These are phyloP conservation scores for Chamaecrista fasciculata DNA, from an alignment of 306 rosid genomes.

Conservation along the genomic window DNA sequence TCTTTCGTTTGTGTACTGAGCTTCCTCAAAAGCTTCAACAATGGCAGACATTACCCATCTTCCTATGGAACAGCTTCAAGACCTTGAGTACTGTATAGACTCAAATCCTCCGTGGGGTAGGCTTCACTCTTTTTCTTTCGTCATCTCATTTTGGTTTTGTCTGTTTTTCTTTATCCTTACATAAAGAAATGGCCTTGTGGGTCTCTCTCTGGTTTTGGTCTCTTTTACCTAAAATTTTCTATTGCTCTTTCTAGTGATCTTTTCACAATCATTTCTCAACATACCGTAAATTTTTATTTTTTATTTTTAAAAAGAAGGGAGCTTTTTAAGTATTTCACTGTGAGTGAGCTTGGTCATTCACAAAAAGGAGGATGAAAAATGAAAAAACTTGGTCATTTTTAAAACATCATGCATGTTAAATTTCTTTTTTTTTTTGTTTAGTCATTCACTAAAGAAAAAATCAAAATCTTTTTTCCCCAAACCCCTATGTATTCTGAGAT, in stretches of 20 bases:
- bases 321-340: neutral
- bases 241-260: neutral
- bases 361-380: neutral
- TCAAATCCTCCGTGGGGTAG: slow-evolving; percentile 88
- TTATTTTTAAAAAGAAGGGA: neutral
- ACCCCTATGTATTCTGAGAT: neutral
- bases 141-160: slow-evolving; percentile 2
- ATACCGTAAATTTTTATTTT: neutral
- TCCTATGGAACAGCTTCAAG: slow-evolving; percentile 88
- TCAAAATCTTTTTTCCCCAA: neutral
- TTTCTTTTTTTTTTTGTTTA: neutral
- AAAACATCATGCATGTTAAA: neutral
- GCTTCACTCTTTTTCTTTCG: slow-evolving; percentile 3
- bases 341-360: neutral
- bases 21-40: slow-evolving; percentile 43
- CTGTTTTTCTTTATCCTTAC: neutral
- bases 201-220: neutral
- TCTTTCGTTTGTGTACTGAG: slow-evolving; percentile 31
- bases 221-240: neutral
- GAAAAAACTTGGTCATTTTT: slow-evolving; percentile 10
- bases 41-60: slow-evolving; percentile 72
- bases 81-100: slow-evolving; percentile 86
- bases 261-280: neutral
- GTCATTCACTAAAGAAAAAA: no score
- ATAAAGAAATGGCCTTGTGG: slow-evolving; percentile 26